Evolutionary conservation across 1,284 basidiomycete species (phyloP), one percentile per base, ranked within the genome.

Genomic region (Tilletia setariae): DNA sequence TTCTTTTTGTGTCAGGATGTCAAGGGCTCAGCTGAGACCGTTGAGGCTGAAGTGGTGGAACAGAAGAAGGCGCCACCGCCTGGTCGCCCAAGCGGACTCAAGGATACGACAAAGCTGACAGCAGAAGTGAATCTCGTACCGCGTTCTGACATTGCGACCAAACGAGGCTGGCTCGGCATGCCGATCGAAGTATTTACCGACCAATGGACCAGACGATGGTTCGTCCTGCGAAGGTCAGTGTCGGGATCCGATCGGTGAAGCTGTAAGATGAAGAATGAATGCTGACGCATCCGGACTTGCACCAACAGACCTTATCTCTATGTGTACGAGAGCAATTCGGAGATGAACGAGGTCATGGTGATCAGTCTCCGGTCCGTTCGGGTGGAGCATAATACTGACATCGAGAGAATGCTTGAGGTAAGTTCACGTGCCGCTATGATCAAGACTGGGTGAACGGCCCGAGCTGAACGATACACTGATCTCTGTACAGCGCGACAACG

Each of bases 331-430:
- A 88, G 89, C 72, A 90, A 89, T 8, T 89, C 89, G 72, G 92
- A 96, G 83, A 82, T 90, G 19, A 91, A 93, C 77, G 93, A 96
- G 83, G 85, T 89, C 7, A 74, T 77, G 64, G 86, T 96, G 66
- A 90, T 98, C 80, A 92, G 92, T 80, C 86, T 98, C 62, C 87
- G 86, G 28, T 90, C 90, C 42, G 91, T 94, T 56, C 91, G 91
- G 73, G 89, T 97, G 19, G 91, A 93, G 79, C 88, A 88, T 72
- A 93, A 92, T 78, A 88, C 91, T 30, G 90, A 91, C 74, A 92
- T 97, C 81, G 92, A 94, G 83, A 84, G 85, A 51, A 86, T 98
- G 68, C 87, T 96, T 59, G 91, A 90, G 78, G 93, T 94, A 83
- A 67, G 66, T 67, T 19, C 7, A 9, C 4, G 16, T 21, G 47